Base-by-base conservation (phyloP, 2,329 filamentous ascomycete species). In the Botrytis tulipae region DNA sequence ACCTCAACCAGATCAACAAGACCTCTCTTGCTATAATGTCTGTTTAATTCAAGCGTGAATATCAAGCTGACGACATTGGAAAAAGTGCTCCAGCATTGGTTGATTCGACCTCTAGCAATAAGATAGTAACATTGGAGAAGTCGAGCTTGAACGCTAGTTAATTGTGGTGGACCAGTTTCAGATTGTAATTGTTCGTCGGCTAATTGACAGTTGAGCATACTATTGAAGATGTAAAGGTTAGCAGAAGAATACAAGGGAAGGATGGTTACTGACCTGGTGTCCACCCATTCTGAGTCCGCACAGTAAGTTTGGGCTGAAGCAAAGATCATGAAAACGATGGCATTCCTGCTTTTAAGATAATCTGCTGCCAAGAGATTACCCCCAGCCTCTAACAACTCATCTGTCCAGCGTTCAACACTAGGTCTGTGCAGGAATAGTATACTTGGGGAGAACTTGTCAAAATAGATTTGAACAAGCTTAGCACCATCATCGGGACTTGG, bases 401-500 rank as follows among this genome's bases (percentile, higher is more conserved):
- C 78, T 5, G 86, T 76, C 86, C 87, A 89, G 0, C 75, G 70
- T 68, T 87, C 84, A 0, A 88, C 84, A 2, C 84, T 86, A 0
- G 86, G 86, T 0, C 86, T 82, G 76, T 90, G 87, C n/a, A 90
- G 77, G 70, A 89, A 87, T 3, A 46, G 84, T 74, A 90, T 88
- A 0, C 88, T 90, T 0, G 88, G 87, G 32, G 88, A 87, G 12
- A 87, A 87, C 68, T 87, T 87, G 60, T 90, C 87, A 75, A 90
- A 90, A 71, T 90, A 90, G 10, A 87, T 82, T 5, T 83, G 82
- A 6, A 90, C 12, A 82, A 80, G 18, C 12, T 32, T 66, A 25
- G 74, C 35, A 18, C 74, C 76, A 22, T 74, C 61, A 16, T 40
- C 72, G 25, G 65, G 73, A 3, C 74, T 59, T 29, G 76, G 77